Evolutionary conservation across 345 rosid genomes (phyloP), one percentile per base, ranked within the genome.

Genomic region (Camelina hispida): DNA sequence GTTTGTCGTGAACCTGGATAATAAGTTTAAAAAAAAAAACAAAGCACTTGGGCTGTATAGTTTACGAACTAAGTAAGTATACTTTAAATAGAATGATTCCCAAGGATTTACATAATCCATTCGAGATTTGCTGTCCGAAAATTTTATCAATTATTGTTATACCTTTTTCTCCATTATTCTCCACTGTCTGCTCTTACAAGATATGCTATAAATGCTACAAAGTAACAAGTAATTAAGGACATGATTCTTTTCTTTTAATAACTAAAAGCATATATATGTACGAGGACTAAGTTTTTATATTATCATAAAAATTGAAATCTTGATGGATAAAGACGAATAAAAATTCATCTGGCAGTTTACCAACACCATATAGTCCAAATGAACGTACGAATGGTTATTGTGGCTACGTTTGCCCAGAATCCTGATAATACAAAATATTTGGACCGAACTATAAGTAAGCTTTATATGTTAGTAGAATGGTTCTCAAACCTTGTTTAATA

Each of bases 111-210:
- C n/a, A 44, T 62, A 69, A 69, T 62, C 30, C 32, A 18, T 62
- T 54, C 14, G 59, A 76, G 75, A 69, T 76, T 62, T 76, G 57
- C 43, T 69, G 34, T 75, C 57, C 69, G 16, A 75, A 40, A 30
- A 9, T 52, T 69, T 40, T 32, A 42, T 53, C 11, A 28, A 28
- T 4, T 18, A 44, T 12, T 43, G 11, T 38, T 38, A 51, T 17
- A 66, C 32, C 4, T 48, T 56, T 65, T 44, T 64, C 13, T 64
- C 20, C 23, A 47, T 4, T 42, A 35, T 17, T 50, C 34, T 35
- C n/a, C 53, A 72, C 62, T 69, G 23, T 59, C 75, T 12, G 12
- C 37, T 59, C 17, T 8, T n/a, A 40, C 38, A 48, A 35, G 38
- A 37, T 71, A n/a, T 58, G 25, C 62, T 8, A 57, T 11, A 57